phyloP scores from a whole-genome alignment of 495 filamentous ascomycete species.

The Pseudevernia furfuracea region DNA sequence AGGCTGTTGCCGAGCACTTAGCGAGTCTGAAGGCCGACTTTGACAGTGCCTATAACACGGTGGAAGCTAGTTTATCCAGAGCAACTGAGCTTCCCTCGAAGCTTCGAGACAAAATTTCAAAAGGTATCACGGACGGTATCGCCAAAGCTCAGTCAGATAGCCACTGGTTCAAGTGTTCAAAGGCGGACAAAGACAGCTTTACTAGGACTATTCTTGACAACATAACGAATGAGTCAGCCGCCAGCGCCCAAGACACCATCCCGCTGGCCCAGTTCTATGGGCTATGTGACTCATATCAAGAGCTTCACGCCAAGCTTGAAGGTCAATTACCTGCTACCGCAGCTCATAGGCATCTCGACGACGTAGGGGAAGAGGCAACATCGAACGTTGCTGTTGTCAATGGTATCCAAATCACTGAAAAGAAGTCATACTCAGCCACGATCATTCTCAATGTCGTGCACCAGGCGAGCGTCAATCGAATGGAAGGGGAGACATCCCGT shows the following conservation, averaged over 20 bases:
- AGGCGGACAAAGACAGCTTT: background rate
- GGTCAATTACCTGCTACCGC: background rate
- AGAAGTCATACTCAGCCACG: background rate
- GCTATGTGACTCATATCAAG: background rate
- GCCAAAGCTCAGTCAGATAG: background rate
- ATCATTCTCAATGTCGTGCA: background rate
- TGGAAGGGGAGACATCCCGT: background rate
- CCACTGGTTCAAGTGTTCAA: background rate
- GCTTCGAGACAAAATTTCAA: background rate
- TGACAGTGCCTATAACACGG: too few species aligned
- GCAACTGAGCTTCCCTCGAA: background rate
- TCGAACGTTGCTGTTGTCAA: background rate
- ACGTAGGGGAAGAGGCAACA: background rate
- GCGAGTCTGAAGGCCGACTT: background rate
- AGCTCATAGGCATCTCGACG: background rate
- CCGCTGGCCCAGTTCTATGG: background rate
- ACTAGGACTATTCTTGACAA: background rate
- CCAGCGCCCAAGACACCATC: too few species aligned
- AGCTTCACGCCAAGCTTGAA: background rate
- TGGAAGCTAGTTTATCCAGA: too few species aligned
- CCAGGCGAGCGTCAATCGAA: background rate
- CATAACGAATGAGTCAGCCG: background rate
- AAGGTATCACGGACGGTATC: background rate
- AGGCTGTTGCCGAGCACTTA: background rate
- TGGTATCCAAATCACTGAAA: background rate